Evolutionary conservation across 345 rosid species (phyloP).

Genomic region (Moringa oleifera): DNA sequence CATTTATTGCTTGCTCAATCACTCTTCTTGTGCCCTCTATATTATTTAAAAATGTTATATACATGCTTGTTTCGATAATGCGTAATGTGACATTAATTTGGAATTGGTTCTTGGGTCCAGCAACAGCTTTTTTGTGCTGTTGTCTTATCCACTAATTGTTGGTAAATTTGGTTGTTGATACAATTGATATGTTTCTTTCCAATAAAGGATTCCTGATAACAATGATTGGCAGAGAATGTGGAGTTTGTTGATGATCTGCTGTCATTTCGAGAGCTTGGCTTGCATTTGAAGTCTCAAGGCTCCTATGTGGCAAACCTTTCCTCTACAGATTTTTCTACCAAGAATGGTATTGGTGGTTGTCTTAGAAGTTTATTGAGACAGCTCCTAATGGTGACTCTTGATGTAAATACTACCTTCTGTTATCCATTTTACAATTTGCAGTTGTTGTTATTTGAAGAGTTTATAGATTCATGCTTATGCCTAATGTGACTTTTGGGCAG

Average conservation of each 20-base stretch:
- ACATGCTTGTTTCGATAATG: background rate
- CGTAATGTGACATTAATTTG: background rate
- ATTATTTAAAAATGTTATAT: background rate
- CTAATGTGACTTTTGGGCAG: slow-evolving; percentile 35
- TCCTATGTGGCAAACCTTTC: slow-evolving; percentile 89
- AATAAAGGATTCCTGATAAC: slow-evolving; percentile 10
- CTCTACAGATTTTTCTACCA: slow-evolving; percentile 63
- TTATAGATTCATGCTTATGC: background rate
- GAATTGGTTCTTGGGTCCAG: background rate
- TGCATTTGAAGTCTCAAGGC: slow-evolving; percentile 66
- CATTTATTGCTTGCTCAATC: background rate
- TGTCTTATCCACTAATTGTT: background rate
- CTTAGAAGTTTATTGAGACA: slow-evolving; percentile 76
- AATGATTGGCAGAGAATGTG: slow-evolving; percentile 63
- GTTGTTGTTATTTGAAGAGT: slow-evolving; percentile 1
- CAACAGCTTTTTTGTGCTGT: background rate
- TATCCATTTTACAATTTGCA: background rate
- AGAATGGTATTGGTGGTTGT: slow-evolving; percentile 76
- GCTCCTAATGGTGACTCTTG: slow-evolving; percentile 54
- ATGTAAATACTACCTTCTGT: slow-evolving; percentile 45
- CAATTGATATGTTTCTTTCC: background rate
- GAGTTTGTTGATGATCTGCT: slow-evolving; percentile 89
- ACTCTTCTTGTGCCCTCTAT: background rate
- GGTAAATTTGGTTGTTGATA: background rate
- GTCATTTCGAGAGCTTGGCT: slow-evolving; percentile 72